A percentile compares a stretch with the other conserved stretches of the same genome.
Evolutionary conservation across 306 rosid genomes (phyloP).

Genomic region (Acacia crassicarpa): DNA sequence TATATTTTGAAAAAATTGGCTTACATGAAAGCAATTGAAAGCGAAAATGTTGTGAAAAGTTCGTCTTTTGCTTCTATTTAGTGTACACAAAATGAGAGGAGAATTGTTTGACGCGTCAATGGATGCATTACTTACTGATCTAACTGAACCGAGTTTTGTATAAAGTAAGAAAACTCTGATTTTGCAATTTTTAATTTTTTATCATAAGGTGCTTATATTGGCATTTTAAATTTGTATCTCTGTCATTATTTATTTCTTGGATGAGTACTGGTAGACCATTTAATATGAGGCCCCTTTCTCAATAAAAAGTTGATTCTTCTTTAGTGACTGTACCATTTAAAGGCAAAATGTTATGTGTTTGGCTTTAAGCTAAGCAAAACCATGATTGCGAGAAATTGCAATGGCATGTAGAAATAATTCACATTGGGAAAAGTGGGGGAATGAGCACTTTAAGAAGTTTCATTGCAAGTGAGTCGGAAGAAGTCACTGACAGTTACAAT

Average conservation of each 20-base stretch:
- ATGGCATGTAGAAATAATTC: neutral
- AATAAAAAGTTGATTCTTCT: conserved; percentile 8
- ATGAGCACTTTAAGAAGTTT: neutral
- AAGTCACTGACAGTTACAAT: conserved; percentile 8
- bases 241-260: neutral
- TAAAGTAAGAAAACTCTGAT: neutral
- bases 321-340: neutral
- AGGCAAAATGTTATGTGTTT: conserved; percentile 4
- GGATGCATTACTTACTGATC: neutral
- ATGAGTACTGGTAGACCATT: conserved; percentile 5
- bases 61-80: neutral
- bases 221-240: neutral
- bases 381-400: conserved; percentile 35
- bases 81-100: too few species aligned
- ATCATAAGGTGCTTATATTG: neutral
- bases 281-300: conserved; percentile 24
- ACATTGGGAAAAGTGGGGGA: neutral
- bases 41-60: neutral
- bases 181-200: neutral
- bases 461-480: neutral
- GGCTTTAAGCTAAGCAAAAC: conserved; percentile 29
- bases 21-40: conserved; percentile 8
- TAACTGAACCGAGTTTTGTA: neutral
- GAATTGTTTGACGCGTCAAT: too few species aligned
- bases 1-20: neutral